These are phyloP conservation scores for Hygrocybe coccinea DNA, from an alignment of 768 basidiomycete genomes.

Conservation along the genomic window DNA sequence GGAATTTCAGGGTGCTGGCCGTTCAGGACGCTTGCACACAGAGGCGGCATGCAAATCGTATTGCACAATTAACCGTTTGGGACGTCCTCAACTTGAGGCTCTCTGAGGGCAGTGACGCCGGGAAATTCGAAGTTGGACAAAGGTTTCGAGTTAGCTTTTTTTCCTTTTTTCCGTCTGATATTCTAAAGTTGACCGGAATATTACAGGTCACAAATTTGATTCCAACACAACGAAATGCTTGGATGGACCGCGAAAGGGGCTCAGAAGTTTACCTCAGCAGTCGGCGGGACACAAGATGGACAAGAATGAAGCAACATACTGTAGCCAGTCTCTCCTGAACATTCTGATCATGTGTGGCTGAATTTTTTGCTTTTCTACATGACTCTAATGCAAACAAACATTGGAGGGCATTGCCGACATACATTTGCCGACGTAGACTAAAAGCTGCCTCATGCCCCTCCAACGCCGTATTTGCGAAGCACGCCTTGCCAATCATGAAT, in stretches of 20 bases:
- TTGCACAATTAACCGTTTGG: slow-evolving; percentile 81
- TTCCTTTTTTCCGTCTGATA: neutral
- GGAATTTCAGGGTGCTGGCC: slow-evolving; percentile 69
- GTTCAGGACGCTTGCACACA: slow-evolving; percentile 58
- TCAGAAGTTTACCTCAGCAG: slow-evolving; percentile 70
- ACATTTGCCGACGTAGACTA: neutral
- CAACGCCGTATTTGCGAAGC: slow-evolving; percentile 69
- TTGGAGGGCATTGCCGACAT: neutral
- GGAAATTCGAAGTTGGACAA: slow-evolving; percentile 57
- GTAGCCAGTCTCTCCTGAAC: neutral
- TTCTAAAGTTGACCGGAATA: slow-evolving; percentile 6
- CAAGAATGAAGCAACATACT: slow-evolving; percentile 24
- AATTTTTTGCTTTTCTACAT: neutral
- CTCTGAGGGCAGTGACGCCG: slow-evolving; percentile 46
- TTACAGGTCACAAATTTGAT: slow-evolving; percentile 58
- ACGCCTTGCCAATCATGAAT: slow-evolving; percentile 59
- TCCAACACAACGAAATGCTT: slow-evolving; percentile 63
- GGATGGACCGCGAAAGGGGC: slow-evolving; percentile 60
- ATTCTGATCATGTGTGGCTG: neutral
- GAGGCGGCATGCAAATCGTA: slow-evolving; percentile 49
- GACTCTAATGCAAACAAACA: neutral
- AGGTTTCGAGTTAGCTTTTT: slow-evolving; percentile 54
- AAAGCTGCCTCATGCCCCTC: slow-evolving; percentile 13
- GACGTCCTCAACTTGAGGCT: slow-evolving; percentile 53
- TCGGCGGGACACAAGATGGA: slow-evolving; percentile 62